These are phyloP conservation scores for Eucalyptus cladocalyx DNA, from an alignment of 345 rosid genomes.

Conservation along the genomic window DNA sequence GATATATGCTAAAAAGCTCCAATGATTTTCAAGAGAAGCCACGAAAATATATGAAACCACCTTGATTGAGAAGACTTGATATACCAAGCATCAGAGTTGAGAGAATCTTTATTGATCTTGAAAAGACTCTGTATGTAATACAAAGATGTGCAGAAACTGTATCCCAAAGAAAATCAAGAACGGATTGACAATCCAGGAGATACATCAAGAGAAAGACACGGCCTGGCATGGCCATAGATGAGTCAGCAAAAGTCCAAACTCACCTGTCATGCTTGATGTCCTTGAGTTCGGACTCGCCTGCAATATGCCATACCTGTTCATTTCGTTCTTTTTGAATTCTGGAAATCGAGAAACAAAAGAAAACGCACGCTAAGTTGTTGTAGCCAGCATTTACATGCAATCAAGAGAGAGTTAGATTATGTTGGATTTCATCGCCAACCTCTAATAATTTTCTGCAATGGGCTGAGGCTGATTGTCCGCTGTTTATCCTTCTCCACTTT, in stretches of 20 bases:
- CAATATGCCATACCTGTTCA: constrained; percentile 13
- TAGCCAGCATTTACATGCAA: background rate
- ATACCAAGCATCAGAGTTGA: no score
- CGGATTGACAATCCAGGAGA: no score
- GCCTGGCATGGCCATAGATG: background rate
- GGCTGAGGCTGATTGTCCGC: constrained; percentile 16
- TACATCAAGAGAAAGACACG: background rate
- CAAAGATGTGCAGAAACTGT: no score
- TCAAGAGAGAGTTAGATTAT: background rate
- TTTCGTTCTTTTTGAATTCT: constrained; percentile 58
- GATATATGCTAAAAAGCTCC: rapidly evolving
- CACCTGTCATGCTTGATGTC: constrained; percentile 29
- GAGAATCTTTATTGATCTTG: no score
- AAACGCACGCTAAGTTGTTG: background rate
- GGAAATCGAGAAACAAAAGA: background rate
- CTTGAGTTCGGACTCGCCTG: constrained; percentile 12
- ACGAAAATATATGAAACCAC: background rate
- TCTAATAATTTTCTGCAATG: constrained; percentile 50
- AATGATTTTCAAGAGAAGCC: background rate
- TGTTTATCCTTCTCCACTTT: constrained; percentile 7
- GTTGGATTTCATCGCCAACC: constrained; percentile 8
- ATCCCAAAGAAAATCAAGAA: no score
- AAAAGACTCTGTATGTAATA: no score
- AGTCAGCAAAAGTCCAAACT: background rate
- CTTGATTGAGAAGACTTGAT: no score